phyloP scores from a whole-genome alignment of 179 eudicot genomes.

The Gypsophila paniculata region DNA sequence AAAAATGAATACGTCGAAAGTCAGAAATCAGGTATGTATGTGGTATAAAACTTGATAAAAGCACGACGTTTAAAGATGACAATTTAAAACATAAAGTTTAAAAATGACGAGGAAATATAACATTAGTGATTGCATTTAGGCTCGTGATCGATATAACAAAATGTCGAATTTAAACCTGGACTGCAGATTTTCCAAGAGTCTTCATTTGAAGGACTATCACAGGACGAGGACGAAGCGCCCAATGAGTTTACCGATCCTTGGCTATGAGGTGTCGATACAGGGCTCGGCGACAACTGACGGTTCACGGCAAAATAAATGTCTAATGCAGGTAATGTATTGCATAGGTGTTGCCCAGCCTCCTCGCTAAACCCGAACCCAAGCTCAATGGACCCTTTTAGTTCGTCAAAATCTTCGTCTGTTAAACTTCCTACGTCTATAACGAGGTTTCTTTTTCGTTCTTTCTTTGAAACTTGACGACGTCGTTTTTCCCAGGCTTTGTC shows the following conservation, averaged over 20 bases:
- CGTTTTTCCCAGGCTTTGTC: slow-evolving; percentile 77
- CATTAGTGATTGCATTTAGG: too few relatives aligned
- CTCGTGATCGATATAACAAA: too few relatives aligned
- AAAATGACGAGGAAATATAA: too few relatives aligned
- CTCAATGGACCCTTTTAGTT: slow-evolving; percentile 70
- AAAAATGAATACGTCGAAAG: too few relatives aligned
- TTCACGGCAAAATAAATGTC: slow-evolving; percentile 79
- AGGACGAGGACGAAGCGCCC: slow-evolving; percentile 32
- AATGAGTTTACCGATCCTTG: slow-evolving; percentile 25
- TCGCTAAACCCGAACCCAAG: slow-evolving; percentile 81
- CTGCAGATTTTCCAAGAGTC: slow-evolving; percentile 72
- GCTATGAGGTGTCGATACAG: slow-evolving; percentile 46
- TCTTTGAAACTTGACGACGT: slow-evolving; percentile 47
- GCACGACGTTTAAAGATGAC: too few relatives aligned
- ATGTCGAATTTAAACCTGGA: slow-evolving; percentile 60
- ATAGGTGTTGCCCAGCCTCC: slow-evolving; percentile 53
- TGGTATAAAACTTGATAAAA: too few relatives aligned
- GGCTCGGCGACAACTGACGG: slow-evolving; percentile 47
- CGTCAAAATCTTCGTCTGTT: slow-evolving; percentile 67
- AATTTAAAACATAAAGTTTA: too few relatives aligned
- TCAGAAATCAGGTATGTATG: too few relatives aligned
- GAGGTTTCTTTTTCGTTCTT: slow-evolving; percentile 39
- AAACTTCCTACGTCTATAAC: slow-evolving; percentile 32
- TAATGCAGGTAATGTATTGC: slow-evolving; percentile 63
- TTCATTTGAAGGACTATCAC: slow-evolving; percentile 46